A percentile compares a stretch with the other conserved stretches of the same genome.
These are phyloP conservation scores for Saccharomycopsis hybrid DNA, from an alignment of 1,139 yeast genomes.

Conservation along the genomic window DNA sequence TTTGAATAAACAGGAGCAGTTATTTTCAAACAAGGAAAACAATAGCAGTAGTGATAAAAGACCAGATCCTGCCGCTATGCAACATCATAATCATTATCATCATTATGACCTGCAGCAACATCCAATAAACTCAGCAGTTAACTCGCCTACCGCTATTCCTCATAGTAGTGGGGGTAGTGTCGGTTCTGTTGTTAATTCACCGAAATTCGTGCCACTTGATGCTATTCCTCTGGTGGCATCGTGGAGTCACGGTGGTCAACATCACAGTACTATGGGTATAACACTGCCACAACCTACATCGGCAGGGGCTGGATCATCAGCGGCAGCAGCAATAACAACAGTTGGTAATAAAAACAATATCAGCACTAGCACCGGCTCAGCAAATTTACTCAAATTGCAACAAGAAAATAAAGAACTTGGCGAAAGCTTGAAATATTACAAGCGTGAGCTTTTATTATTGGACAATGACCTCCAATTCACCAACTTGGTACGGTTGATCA, in stretches of 20 bases:
- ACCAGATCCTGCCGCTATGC: too few relatives aligned
- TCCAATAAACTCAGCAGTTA: too few relatives aligned
- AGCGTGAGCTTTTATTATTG: constrained; percentile 39
- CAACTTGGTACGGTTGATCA: constrained; percentile 37
- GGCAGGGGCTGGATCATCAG: too few relatives aligned
- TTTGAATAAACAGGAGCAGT: constrained; percentile 13
- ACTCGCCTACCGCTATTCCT: neutral
- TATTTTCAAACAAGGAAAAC: constrained; percentile 5
- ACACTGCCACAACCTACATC: too few relatives aligned
- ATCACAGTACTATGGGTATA: neutral
- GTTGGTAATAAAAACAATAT: too few relatives aligned
- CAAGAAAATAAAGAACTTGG: constrained; percentile 7
- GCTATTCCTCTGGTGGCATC: too few relatives aligned
- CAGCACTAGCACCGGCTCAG: too few relatives aligned
- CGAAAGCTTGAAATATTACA: constrained; percentile 34
- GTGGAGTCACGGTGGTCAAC: neutral
- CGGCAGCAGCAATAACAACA: too few relatives aligned
- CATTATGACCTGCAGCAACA: too few relatives aligned
- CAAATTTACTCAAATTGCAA: neutral
- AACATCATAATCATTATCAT: too few relatives aligned
- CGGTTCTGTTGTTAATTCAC: constrained; percentile 1
- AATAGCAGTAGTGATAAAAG: constrained; percentile 1
- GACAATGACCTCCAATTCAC: constrained; percentile 45
- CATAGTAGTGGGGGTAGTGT: too few relatives aligned
- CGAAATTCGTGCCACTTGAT: constrained; percentile 7